phyloP scores from a whole-genome alignment of 1,284 basidiomycete species.

The Boletus holoroseus region DNA sequence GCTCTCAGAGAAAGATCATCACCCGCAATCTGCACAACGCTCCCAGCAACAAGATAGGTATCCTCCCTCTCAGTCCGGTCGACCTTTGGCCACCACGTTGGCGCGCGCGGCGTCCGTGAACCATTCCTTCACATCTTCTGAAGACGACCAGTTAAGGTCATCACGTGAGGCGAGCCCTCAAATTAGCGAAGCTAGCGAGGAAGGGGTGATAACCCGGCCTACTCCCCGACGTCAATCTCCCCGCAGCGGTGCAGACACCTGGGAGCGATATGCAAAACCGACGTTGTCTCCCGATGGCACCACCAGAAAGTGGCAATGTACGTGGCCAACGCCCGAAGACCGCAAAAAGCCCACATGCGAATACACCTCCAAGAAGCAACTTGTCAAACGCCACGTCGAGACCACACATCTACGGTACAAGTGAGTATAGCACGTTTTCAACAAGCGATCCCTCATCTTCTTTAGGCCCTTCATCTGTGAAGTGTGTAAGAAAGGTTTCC shows the following conservation, averaged over 20 bases:
- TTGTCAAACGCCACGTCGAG: conserved; percentile 64
- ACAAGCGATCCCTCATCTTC: conserved; percentile 12
- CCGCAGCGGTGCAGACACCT: conserved; percentile 28
- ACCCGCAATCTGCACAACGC: conserved; percentile 9
- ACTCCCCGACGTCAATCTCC: conserved; percentile 27
- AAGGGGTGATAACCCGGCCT: conserved; percentile 14
- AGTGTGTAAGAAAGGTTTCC: conserved; percentile 53
- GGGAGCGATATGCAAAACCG: conserved; percentile 34
- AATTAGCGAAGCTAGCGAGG: conserved; percentile 33
- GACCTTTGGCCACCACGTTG: conserved; percentile 6
- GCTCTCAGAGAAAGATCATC: conserved; percentile 20
- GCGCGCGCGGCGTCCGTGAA: conserved; percentile 19
- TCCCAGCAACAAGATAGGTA: conserved; percentile 12
- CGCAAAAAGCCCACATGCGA: conserved; percentile 39
- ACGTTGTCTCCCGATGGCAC: conserved; percentile 34
- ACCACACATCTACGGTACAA: conserved; percentile 57
- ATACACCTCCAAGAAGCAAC: conserved; percentile 57
- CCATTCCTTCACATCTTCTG: conserved; percentile 27
- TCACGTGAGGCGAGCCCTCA: conserved; percentile 32
- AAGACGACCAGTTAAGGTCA: conserved; percentile 29
- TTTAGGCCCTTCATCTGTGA: conserved; percentile 49
- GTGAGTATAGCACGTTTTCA: conserved; percentile 35
- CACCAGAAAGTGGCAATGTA: conserved; percentile 36
- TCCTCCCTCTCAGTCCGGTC: conserved; percentile 4
- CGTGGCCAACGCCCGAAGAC: conserved; percentile 34